A percentile compares a stretch with the other conserved stretches of the same genome.
Evolutionary conservation across 2,329 filamentous ascomycete genomes (phyloP).

Genomic region (Boeremia lycopersici): DNA sequence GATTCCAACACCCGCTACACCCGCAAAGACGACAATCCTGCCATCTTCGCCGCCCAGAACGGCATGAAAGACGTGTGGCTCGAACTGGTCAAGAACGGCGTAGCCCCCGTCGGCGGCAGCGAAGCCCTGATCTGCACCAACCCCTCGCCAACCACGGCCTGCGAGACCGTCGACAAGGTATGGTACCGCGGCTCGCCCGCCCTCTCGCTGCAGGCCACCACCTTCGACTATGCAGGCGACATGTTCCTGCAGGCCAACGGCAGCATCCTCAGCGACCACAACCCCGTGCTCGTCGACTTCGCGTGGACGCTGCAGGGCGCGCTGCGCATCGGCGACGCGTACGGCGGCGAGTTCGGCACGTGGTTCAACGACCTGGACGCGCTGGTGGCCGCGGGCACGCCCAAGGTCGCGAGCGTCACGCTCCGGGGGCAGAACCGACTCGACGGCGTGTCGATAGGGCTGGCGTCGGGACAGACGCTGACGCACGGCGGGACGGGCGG

Average conservation of each 20-base stretch:
- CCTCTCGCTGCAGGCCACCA: conserved; percentile 55
- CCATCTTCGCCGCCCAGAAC: conserved; percentile 58
- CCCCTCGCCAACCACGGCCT: conserved; percentile 58
- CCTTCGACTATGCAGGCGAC: conserved; percentile 61
- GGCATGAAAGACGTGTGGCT: conserved; percentile 66
- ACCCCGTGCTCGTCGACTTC: conserved; percentile 65
- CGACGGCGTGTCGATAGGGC: conserved; percentile 57
- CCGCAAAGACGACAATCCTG: conserved; percentile 59
- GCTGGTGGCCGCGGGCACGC: conserved; percentile 42
- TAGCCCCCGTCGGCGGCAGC: conserved; percentile 29
- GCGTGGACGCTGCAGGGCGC: conserved; percentile 29
- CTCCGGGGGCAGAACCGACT: conserved; percentile 58
- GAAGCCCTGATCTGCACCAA: conserved; percentile 59
- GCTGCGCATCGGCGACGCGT: conserved; percentile 45
- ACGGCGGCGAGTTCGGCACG: conserved; percentile 56
- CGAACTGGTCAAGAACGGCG: conserved; percentile 51
- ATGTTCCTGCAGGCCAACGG: conserved; percentile 65
- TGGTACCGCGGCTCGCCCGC: conserved; percentile 62
- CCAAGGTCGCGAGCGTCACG: conserved; percentile 48
- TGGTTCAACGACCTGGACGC: conserved; percentile 63
- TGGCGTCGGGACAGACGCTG: conserved; percentile 57
- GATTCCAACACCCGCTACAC: conserved; percentile 72
- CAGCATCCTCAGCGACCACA: conserved; percentile 66
- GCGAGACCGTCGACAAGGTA: conserved; percentile 72
- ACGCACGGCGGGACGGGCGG: conserved; percentile 63